Percentiles rank a stretch among this genome's conserved stretches.
Conservation (phyloP, 2,329 filamentous ascomycete genomes). For the Aspergillus phoenicis region DNA sequence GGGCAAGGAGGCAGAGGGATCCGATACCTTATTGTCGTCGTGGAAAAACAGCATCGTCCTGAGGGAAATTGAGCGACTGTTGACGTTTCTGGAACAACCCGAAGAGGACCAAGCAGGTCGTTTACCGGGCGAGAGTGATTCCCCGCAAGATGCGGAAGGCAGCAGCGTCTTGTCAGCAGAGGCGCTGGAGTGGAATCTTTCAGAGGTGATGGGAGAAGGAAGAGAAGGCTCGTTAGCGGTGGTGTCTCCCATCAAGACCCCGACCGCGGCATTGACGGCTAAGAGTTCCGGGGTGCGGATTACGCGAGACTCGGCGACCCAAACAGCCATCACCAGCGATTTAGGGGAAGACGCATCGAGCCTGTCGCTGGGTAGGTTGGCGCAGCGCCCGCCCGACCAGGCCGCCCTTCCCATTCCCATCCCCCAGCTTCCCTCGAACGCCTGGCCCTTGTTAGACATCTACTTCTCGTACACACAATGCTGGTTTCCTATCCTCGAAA, state of each 20-base stretch:
- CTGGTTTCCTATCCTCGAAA: slow-evolving; percentile 75
- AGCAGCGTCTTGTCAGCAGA: slow-evolving; percentile 33
- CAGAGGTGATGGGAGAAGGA: slow-evolving; percentile 27
- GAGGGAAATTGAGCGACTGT: slow-evolving; percentile 63
- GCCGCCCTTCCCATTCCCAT: not conserved
- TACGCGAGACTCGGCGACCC: slow-evolving; percentile 31
- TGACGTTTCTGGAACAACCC: slow-evolving; percentile 50
- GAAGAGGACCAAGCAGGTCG: slow-evolving; percentile 39
- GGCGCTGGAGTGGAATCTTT: slow-evolving; percentile 38
- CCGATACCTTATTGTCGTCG: slow-evolving; percentile 60
- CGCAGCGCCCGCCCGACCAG: not conserved
- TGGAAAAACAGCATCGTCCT: slow-evolving; percentile 67
- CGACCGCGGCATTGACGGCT: slow-evolving; percentile 19
- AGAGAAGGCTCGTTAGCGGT: slow-evolving; percentile 22
- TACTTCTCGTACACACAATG: slow-evolving; percentile 76
- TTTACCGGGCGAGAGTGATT: slow-evolving; percentile 27
- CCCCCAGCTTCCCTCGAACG: slow-evolving; percentile 54
- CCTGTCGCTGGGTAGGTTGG: not conserved
- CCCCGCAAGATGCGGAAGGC: slow-evolving; percentile 33
- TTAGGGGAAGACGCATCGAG: not conserved
- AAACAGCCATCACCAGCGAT: slow-evolving; percentile 20
- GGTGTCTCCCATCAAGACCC: slow-evolving; percentile 32
- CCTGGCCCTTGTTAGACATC: slow-evolving; percentile 63
- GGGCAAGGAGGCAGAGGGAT: slow-evolving; percentile 49
- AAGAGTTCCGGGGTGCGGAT: slow-evolving; percentile 16